Percentiles rank a stretch among this genome's conserved stretches.
phyloP scores from a whole-genome alignment of 2,329 filamentous ascomycete genomes.

The Xylariaceae sp. region DNA sequence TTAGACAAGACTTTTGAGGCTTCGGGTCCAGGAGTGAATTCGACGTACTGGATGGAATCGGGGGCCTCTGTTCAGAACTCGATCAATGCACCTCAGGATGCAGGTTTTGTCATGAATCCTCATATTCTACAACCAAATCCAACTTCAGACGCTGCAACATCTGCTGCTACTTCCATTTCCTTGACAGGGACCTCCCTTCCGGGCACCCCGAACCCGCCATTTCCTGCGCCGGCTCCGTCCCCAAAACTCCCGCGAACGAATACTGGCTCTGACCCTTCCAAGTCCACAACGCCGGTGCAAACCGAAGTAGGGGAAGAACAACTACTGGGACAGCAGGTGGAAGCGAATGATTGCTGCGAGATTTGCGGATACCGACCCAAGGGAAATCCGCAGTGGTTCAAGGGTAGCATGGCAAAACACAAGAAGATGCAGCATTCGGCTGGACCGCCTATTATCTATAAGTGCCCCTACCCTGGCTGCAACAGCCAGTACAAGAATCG shows the following conservation, averaged over 20 bases:
- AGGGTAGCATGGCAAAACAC: slow-evolving; percentile 56
- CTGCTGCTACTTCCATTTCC: too few relatives aligned
- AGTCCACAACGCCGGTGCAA: slow-evolving; percentile 10
- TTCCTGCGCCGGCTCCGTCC: slow-evolving; percentile 4
- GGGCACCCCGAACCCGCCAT: slow-evolving; percentile 8
- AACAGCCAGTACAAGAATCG: slow-evolving; percentile 52
- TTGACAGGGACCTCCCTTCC: slow-evolving; percentile 8
- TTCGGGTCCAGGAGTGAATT: not conserved
- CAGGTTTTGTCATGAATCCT: not conserved
- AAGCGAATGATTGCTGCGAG: slow-evolving; percentile 43
- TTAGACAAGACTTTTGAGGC: slow-evolving; percentile 17
- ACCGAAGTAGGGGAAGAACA: slow-evolving; percentile 6
- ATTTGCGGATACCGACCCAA: slow-evolving; percentile 53
- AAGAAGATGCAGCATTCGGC: slow-evolving; percentile 50
- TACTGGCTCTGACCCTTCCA: slow-evolving; percentile 14
- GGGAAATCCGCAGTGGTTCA: slow-evolving; percentile 55
- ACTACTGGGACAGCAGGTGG: slow-evolving; percentile 29
- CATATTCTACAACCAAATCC: slow-evolving; percentile 7
- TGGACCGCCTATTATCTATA: slow-evolving; percentile 46
- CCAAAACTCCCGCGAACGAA: slow-evolving; percentile 6
- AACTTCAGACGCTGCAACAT: not conserved
- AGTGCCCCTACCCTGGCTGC: slow-evolving; percentile 50
- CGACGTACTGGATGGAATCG: not conserved
- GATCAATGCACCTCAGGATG: not conserved
- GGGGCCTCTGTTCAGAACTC: slow-evolving; percentile 14